These are phyloP conservation scores for Discostella stelligeroides DNA, from an alignment of 108 stramenopile species.

Conservation along the genomic window DNA sequence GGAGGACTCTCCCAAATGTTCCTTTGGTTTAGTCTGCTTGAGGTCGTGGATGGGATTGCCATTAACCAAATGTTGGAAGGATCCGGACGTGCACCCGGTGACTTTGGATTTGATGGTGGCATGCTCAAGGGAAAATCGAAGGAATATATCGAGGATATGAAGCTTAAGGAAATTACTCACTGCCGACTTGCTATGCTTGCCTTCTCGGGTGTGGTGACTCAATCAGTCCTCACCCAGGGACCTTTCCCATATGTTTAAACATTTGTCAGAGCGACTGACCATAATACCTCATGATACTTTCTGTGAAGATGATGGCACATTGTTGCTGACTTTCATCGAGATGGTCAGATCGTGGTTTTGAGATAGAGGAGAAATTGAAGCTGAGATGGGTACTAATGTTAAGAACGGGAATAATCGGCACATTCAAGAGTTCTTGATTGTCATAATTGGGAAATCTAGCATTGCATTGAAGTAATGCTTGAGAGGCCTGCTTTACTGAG, in stretches of 20 bases:
- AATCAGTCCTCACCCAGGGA: slow-evolving; percentile 90
- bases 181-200: slow-evolving; percentile 97
- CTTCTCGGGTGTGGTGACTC: slow-evolving; percentile 91
- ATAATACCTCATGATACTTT: not conserved
- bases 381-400: not conserved
- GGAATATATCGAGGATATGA: slow-evolving; percentile 68
- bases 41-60: slow-evolving; percentile 75
- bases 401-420: slow-evolving; percentile 5
- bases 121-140: slow-evolving; percentile 83
- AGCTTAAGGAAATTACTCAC: slow-evolving; percentile 92
- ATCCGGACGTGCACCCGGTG: slow-evolving; percentile 91
- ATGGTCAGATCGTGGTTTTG: not conserved
- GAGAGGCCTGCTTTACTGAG: slow-evolving; percentile 1
- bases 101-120: slow-evolving; percentile 90
- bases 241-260: slow-evolving; percentile 86
- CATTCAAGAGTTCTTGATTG: not conserved
- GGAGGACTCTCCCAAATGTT: slow-evolving; percentile 87
- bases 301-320: slow-evolving; percentile 1
- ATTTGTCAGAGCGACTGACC: not conserved
- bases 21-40: slow-evolving; percentile 73
- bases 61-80: slow-evolving; percentile 89
- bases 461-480: not conserved
- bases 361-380: not conserved
- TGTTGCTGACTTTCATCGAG: not conserved
- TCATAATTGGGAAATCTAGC: not conserved